Evolutionary conservation across 495 filamentous ascomycete genomes (phyloP).

Genomic region (Trichoderma gamsii): DNA sequence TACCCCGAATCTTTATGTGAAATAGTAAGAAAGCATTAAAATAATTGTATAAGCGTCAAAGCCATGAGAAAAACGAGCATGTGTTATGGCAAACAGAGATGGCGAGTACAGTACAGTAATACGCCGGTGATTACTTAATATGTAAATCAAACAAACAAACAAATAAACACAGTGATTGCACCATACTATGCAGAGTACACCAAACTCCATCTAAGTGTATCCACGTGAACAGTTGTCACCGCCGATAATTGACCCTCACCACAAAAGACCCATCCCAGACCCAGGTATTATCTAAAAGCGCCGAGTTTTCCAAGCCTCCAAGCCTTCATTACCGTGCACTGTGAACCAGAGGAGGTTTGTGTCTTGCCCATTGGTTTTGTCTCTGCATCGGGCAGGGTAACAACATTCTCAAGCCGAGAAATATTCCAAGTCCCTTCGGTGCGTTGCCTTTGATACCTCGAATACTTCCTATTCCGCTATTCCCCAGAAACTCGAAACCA

Average conservation of each 20-base stretch:
- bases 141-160: not conserved
- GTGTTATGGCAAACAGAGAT: not conserved
- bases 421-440: not conserved
- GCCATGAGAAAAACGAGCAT: not conserved
- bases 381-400: not conserved
- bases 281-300: not conserved
- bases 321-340: not conserved
- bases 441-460: not conserved
- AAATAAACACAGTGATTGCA: not conserved
- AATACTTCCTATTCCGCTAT: not conserved
- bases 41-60: not conserved
- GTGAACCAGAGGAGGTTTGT: not conserved
- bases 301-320: not conserved
- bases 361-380: not conserved
- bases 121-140: not conserved
- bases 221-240: not conserved
- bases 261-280: not conserved
- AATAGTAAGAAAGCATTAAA: not conserved
- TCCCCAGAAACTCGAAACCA: not conserved
- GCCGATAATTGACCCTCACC: not conserved
- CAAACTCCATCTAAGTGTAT: not conserved
- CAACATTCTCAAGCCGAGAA: not conserved
- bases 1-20: not conserved
- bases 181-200: not conserved
- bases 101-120: not conserved